Evolutionary conservation across 352 stramenopile species (phyloP).

Genomic region (Aphanomyces stellatus): DNA sequence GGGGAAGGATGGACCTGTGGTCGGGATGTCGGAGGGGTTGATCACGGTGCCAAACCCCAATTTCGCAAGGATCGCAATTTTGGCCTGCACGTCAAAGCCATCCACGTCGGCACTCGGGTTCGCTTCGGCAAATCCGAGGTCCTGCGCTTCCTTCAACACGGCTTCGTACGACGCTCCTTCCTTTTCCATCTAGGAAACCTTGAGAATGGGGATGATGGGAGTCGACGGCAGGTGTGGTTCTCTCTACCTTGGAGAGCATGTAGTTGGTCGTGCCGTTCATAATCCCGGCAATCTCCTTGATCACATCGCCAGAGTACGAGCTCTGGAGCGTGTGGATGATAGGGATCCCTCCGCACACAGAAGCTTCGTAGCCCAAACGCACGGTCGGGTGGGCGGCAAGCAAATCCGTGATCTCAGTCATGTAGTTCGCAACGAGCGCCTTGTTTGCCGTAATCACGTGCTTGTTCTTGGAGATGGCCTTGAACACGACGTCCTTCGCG

Average conservation of each 20-base stretch:
- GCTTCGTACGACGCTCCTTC: slow-evolving; percentile 87
- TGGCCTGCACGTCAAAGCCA: slow-evolving; percentile 93
- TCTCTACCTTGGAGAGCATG: slow-evolving; percentile 88
- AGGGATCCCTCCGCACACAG: slow-evolving; percentile 94
- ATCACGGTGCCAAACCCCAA: slow-evolving; percentile 90
- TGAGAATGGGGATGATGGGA: too few species aligned
- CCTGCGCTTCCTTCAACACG: slow-evolving; percentile 91
- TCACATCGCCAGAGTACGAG: slow-evolving; percentile 87
- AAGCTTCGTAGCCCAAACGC: slow-evolving; percentile 92
- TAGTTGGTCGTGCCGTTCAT: slow-evolving; percentile 98
- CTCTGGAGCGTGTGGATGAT: slow-evolving; percentile 95
- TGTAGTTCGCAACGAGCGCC: slow-evolving; percentile 90
- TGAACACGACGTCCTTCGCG: slow-evolving; percentile 91
- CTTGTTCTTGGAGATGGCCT: slow-evolving; percentile 84
- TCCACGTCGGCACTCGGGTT: slow-evolving; percentile 95
- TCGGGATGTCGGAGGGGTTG: slow-evolving; percentile 80
- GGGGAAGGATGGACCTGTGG: slow-evolving; percentile 29
- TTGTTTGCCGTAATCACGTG: slow-evolving; percentile 98
- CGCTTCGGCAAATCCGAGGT: slow-evolving; percentile 88
- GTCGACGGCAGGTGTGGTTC: not conserved
- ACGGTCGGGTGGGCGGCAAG: slow-evolving; percentile 68
- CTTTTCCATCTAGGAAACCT: slow-evolving; percentile 85
- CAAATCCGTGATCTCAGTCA: slow-evolving; percentile 85
- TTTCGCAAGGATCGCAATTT: slow-evolving; percentile 94
- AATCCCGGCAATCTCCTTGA: slow-evolving; percentile 92